A percentile compares a stretch with the other conserved stretches of the same genome.
These are phyloP conservation scores for Hypoxylon sp. DNA, from an alignment of 2,329 filamentous ascomycete genomes.

Conservation along the genomic window DNA sequence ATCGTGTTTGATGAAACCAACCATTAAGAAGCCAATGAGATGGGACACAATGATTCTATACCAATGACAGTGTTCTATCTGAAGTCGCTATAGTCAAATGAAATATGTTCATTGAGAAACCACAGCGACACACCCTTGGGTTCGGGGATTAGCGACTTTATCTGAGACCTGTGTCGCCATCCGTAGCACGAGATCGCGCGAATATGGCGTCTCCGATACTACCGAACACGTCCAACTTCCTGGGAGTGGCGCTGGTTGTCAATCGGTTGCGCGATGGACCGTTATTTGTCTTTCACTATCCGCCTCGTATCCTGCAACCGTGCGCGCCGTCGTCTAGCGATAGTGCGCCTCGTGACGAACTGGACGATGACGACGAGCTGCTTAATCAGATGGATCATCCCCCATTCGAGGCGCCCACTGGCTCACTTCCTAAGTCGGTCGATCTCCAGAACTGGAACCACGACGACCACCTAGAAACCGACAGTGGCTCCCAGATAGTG, in stretches of 20 bases:
- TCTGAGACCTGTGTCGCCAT: slow-evolving; percentile 43
- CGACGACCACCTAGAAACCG: slow-evolving; percentile 70
- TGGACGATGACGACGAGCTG: slow-evolving; percentile 67
- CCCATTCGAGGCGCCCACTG: slow-evolving; percentile 50
- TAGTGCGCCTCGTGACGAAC: slow-evolving; percentile 53
- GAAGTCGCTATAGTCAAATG: slow-evolving; percentile 13
- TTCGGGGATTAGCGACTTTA: slow-evolving; percentile 30
- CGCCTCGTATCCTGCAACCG: slow-evolving; percentile 68
- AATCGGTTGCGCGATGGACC: slow-evolving; percentile 83
- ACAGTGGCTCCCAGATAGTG: slow-evolving; percentile 70
- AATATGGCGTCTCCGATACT: slow-evolving; percentile 65
- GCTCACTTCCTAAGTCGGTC: slow-evolving; percentile 55
- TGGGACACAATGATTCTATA: background rate
- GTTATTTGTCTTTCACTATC: slow-evolving; percentile 89
- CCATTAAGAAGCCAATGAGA: background rate
- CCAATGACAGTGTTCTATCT: background rate
- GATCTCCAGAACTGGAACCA: slow-evolving; percentile 64
- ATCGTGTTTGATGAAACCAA: background rate
- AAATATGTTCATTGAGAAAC: slow-evolving; percentile 30
- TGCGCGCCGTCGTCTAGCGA: slow-evolving; percentile 51
- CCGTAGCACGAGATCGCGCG: slow-evolving; percentile 22
- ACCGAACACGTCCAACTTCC: slow-evolving; percentile 69
- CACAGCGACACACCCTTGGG: slow-evolving; percentile 14
- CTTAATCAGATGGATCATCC: slow-evolving; percentile 63
- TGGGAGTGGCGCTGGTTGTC: slow-evolving; percentile 82